Percentiles rank a stretch among this genome's conserved stretches.
These are phyloP conservation scores for Alternaria infectoria DNA, from an alignment of 2,329 filamentous ascomycete genomes.

Conservation along the genomic window DNA sequence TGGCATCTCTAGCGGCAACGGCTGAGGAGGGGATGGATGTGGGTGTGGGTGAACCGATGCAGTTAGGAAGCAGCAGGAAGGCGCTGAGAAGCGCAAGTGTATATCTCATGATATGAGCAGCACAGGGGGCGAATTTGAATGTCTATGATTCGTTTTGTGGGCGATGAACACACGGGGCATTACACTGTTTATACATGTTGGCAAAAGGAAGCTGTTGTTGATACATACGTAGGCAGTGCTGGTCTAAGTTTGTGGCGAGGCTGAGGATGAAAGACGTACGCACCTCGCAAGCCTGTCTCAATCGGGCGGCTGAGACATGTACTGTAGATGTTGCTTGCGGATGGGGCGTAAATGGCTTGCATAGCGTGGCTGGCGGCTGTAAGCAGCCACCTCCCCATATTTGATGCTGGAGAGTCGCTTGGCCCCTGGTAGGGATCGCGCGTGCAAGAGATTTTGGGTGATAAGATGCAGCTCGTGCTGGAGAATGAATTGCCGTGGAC, in stretches of 20 bases:
- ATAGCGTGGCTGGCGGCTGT: slow-evolving; percentile 4
- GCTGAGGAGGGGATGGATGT: slow-evolving; percentile 5
- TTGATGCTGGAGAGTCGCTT: background rate
- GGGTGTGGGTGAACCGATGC: slow-evolving; percentile 13
- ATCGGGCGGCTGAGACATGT: background rate
- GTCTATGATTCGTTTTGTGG: slow-evolving; percentile 1
- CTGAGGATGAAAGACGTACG: slow-evolving; percentile 13
- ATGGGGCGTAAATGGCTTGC: slow-evolving; percentile 7
- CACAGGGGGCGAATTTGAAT: slow-evolving; percentile 6
- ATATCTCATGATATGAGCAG: slow-evolving; percentile 16
- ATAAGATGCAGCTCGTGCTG: background rate
- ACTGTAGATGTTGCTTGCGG: background rate
- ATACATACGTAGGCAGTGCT: background rate
- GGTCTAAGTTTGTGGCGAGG: slow-evolving; percentile 14
- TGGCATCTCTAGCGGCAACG: slow-evolving; percentile 7
- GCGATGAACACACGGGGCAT: background rate
- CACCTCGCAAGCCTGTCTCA: background rate
- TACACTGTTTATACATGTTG: slow-evolving; percentile 8
- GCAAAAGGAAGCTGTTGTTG: slow-evolving; percentile 10
- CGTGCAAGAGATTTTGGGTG: background rate
- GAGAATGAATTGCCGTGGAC: background rate
- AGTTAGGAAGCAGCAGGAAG: slow-evolving; percentile 18
- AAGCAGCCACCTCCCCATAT: background rate
- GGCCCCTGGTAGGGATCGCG: background rate
- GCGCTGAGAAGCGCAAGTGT: slow-evolving; percentile 15